These are phyloP conservation scores for Saksenaea oblongispora DNA, from an alignment of 371 early-diverging fungal genomes.

Conservation along the genomic window DNA sequence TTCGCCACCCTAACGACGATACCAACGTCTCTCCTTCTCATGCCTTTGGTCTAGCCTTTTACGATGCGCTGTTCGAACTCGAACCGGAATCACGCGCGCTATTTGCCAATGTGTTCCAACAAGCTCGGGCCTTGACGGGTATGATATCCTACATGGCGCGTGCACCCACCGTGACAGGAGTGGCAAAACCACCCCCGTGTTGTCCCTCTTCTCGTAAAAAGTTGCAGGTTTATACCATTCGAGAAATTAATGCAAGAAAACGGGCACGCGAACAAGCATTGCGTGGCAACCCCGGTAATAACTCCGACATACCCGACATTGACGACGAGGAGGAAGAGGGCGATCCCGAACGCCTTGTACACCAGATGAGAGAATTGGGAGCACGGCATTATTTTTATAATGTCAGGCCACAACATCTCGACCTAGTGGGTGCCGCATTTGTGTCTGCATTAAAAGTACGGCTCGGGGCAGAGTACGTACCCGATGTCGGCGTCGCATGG, in stretches of 20 bases:
- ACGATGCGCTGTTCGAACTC: constrained; percentile 40
- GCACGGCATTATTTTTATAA: constrained; percentile 44
- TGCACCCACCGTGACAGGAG: constrained; percentile 25
- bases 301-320: not conserved
- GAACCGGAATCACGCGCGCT: constrained; percentile 19
- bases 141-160: constrained; percentile 45
- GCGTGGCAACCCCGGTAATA: not conserved
- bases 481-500: constrained; percentile 45
- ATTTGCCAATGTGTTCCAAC: constrained; percentile 43
- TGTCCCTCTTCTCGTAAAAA: constrained; percentile 12
- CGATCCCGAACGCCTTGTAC: constrained; percentile 28
- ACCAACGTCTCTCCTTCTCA: constrained; percentile 36
- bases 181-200: not conserved
- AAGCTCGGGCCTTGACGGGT: constrained; percentile 46
- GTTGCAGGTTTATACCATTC: constrained; percentile 16
- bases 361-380: constrained; percentile 34
- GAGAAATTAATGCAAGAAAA: constrained; percentile 31
- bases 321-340: constrained; percentile 21
- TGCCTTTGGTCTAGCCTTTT: constrained; percentile 48
- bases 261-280: constrained; percentile 3
- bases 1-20: constrained; percentile 28
- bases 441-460: constrained; percentile 35
- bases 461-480: constrained; percentile 36
- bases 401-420: constrained; percentile 33
- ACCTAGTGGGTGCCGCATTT: constrained; percentile 41